Conservation (phyloP, 2,329 filamentous ascomycete species). For the Hypocrella siamensis region DNA sequence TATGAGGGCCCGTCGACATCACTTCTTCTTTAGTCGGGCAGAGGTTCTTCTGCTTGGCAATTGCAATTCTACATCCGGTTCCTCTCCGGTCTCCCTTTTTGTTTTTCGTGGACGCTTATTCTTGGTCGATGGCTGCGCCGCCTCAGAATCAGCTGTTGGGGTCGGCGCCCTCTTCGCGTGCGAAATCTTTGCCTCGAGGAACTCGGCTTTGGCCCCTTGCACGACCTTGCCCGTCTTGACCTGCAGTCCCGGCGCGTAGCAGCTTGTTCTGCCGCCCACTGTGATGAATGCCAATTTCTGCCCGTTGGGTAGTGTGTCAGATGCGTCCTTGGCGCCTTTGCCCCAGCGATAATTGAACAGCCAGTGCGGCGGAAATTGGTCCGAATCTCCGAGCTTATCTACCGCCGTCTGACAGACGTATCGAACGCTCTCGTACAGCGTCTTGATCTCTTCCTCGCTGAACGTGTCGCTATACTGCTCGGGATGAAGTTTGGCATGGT, state of each 20-base stretch:
- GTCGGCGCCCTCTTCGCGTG: too few species aligned
- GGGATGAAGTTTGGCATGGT: constrained; percentile 75
- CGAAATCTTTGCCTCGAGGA: constrained; percentile 16
- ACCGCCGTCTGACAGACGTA: constrained; percentile 71
- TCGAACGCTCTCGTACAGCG: constrained; percentile 56
- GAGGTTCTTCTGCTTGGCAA: too few species aligned
- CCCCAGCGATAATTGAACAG: constrained; percentile 80
- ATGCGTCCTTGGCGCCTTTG: constrained; percentile 64
- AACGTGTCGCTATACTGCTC: constrained; percentile 87
- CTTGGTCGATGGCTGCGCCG: constrained; percentile 4
- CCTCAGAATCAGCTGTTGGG: constrained; percentile 5
- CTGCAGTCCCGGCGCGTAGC: constrained; percentile 70
- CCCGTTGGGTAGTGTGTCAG: constrained; percentile 60
- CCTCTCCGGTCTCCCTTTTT: constrained; percentile 7
- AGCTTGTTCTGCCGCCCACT: constrained; percentile 83
- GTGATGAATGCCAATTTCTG: constrained; percentile 75
- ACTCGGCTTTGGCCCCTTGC: constrained; percentile 26
- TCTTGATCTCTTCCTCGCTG: constrained; percentile 50
- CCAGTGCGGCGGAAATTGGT: constrained; percentile 76
- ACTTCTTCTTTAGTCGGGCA: too few species aligned
- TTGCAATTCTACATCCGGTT: too few species aligned
- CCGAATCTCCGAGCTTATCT: constrained; percentile 64
- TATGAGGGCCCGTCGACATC: too few species aligned
- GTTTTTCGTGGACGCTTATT: constrained; percentile 11
- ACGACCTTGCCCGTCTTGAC: constrained; percentile 49